These are phyloP conservation scores for Triticum monococcum DNA, from an alignment of 176 grass and related monocot species.

Conservation along the genomic window DNA sequence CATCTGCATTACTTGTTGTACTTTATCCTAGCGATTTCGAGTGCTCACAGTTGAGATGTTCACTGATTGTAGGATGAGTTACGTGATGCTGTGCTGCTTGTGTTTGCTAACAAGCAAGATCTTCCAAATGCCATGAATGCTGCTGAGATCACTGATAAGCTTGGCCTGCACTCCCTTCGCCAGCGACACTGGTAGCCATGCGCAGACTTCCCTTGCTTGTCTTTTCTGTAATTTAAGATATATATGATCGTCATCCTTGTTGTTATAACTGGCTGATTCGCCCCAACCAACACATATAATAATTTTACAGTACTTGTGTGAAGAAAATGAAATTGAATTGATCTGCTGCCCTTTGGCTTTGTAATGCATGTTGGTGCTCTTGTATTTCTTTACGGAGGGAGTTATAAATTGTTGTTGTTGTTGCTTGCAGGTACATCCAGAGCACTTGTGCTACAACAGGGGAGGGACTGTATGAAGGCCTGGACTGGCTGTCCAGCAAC, in stretches of 20 bases:
- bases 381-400: too few species aligned
- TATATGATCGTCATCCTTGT: neutral
- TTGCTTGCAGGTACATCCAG: slow-evolving; percentile 60
- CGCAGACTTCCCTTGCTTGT: neutral
- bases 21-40: neutral
- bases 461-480: slow-evolving; percentile 68
- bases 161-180: slow-evolving; percentile 70
- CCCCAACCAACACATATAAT: neutral
- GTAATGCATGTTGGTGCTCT: neutral
- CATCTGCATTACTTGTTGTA: neutral
- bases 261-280: neutral
- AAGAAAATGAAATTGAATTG: neutral
- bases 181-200: slow-evolving; percentile 60
- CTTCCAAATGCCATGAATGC: slow-evolving; percentile 77
- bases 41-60: neutral
- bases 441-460: slow-evolving; percentile 74
- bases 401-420: neutral
- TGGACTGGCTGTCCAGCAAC: slow-evolving; percentile 76
- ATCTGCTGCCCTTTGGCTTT: neutral
- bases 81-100: slow-evolving; percentile 68
- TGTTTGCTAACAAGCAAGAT: slow-evolving; percentile 83
- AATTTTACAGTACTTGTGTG: neutral
- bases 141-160: slow-evolving; percentile 69
- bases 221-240: neutral
- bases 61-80: slow-evolving; percentile 52